Conservation (phyloP, 1,284 basidiomycete species). For the Tilletia indica region DNA sequence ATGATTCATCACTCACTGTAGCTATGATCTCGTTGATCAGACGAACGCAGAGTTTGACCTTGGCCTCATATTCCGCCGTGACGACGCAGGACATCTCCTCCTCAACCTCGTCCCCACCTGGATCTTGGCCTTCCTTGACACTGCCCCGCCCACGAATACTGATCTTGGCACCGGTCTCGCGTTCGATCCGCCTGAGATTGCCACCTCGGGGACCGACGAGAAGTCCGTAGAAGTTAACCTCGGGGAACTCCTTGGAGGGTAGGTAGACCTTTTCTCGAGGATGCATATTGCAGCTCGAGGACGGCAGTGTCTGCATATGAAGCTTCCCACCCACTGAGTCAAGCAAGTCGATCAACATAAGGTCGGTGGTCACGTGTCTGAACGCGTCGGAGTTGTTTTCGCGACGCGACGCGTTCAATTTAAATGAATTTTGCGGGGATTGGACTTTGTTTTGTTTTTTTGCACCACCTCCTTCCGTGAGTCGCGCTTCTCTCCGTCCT, state of each 20-base stretch:
- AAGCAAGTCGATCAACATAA: too few relatives aligned
- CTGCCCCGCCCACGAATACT: slow-evolving; percentile 96
- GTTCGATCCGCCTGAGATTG: slow-evolving; percentile 98
- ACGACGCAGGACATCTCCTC: slow-evolving; percentile 98
- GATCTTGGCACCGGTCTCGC: slow-evolving; percentile 97
- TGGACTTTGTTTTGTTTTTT: too few relatives aligned
- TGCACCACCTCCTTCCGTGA: too few relatives aligned
- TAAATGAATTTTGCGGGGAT: too few relatives aligned
- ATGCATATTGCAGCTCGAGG: slow-evolving; percentile 59
- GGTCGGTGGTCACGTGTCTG: too few relatives aligned
- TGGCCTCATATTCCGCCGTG: slow-evolving; percentile 85
- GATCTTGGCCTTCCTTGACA: slow-evolving; percentile 96
- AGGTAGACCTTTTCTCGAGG: slow-evolving; percentile 90
- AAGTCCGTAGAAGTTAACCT: slow-evolving; percentile 99
- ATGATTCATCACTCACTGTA: too few relatives aligned
- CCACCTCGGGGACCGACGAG: slow-evolving; percentile 97
- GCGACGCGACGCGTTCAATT: too few relatives aligned
- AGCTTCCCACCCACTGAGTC: too few relatives aligned
- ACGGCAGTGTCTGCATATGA: too few relatives aligned
- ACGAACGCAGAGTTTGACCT: slow-evolving; percentile 83
- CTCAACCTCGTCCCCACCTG: slow-evolving; percentile 85
- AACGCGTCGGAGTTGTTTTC: too few relatives aligned
- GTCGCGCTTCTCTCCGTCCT: too few relatives aligned
- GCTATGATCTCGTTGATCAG: slow-evolving; percentile 98
- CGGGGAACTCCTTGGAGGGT: slow-evolving; percentile 91